Evolutionary conservation across 2,329 filamentous ascomycete species (phyloP), one percentile per base, ranked within the genome.

Genomic region (Trichoderma sp.): DNA sequence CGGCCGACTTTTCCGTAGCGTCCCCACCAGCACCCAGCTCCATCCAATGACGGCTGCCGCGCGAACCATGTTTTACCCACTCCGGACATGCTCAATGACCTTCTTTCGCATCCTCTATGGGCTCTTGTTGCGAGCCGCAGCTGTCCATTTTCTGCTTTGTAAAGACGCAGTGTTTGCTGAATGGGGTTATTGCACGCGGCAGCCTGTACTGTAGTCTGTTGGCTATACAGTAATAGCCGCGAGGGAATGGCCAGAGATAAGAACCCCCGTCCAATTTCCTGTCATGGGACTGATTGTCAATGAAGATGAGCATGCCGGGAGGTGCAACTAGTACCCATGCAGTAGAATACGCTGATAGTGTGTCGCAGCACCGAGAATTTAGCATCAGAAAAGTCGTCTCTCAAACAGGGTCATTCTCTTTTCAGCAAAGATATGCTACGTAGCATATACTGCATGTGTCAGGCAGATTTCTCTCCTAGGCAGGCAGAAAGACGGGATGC

Each of bases 1-100:
- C 64, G 64, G 68, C 68, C 64, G 68, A 68, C 52, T 70, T 70
- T 62, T 57, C 68, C 68, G 68, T 68, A 55, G 68, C 55, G 40
- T 35, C 57, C 47, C 53, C 62, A 29, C 27, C 11, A 5, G 40
- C 19, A 16, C 24, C 27, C 11, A 16, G 7, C 19, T 13, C 27
- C 11, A 13, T 24, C 62, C 62, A 65, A 65, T 65, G 37, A 27
- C 13, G 7, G 52, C 24, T 19, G 27, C 5, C 29, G 52, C 10
- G 31, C 57, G 7, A 21, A 53, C 33, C 52, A 43, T 57, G 35
- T 65, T 35, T 31, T 33, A 35, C 29, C 59, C 59, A 49, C 59
- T 7, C 24, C 11, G 27, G 27, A 1, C 29, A 37, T n/a, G 43
- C 33, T 52, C 19, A 43, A 29, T 63, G 43, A 63, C 61, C 61